A percentile compares a stretch with the other conserved stretches of the same genome.
Conservation (phyloP, 176 grass and related monocot genomes). For the Canna indica region DNA sequence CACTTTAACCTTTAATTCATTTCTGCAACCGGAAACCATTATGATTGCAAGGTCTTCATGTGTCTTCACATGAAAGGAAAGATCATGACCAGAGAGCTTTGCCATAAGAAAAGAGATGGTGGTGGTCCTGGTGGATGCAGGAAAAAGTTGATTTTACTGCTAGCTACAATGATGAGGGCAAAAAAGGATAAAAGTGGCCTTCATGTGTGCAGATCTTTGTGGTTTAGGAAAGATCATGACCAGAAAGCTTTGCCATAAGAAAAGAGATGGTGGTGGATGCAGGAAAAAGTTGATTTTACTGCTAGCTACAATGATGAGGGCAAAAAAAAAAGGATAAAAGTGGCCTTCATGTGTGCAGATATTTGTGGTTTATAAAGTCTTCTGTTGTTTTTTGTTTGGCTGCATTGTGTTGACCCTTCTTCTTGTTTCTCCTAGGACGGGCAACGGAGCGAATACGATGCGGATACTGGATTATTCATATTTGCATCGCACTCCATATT, state of each 20-base stretch:
- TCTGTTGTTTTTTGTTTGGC: too few relatives aligned
- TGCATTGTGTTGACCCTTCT: too few relatives aligned
- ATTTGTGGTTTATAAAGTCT: too few relatives aligned
- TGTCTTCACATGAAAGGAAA: neutral
- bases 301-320: too few relatives aligned
- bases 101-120: neutral
- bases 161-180: neutral
- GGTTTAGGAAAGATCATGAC: neutral
- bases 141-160: too few relatives aligned
- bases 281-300: neutral
- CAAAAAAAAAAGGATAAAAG: too few relatives aligned
- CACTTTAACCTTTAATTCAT: neutral
- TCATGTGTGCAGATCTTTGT: neutral
- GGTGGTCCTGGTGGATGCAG: neutral
- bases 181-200: neutral
- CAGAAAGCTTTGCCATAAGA: neutral
- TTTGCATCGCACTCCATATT: too few relatives aligned
- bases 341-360: neutral
- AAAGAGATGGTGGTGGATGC: neutral
- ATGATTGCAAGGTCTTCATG: neutral
- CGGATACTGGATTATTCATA: too few relatives aligned
- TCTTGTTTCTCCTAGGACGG: too few relatives aligned
- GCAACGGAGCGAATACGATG: too few relatives aligned
- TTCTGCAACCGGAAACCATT: neutral
- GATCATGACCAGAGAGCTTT: neutral